These are phyloP conservation scores for Eucalyptus curtisii DNA, from an alignment of 345 rosid species.

Conservation along the genomic window DNA sequence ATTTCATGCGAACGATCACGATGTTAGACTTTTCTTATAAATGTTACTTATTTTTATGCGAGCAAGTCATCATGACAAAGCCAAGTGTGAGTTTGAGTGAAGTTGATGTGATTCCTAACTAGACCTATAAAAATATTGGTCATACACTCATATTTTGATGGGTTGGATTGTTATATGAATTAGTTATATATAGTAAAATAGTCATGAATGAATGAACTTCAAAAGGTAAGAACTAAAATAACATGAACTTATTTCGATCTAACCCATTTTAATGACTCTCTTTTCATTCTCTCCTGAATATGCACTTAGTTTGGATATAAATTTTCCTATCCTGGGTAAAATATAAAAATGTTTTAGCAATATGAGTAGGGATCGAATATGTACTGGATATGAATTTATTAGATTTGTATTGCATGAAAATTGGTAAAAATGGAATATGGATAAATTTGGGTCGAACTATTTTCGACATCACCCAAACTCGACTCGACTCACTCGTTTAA, in stretches of 20 bases:
- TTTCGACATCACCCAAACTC: rapidly evolving
- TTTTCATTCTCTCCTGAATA: too few species aligned
- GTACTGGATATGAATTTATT: too few species aligned
- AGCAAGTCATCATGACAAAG: background rate
- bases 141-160: background rate
- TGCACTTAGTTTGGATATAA: background rate
- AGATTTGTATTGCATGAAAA: background rate
- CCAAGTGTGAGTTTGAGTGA: background rate
- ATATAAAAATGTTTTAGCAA: too few species aligned
- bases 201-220: too few species aligned
- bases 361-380: background rate
- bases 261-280: background rate
- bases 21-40: background rate
- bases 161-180: too few species aligned
- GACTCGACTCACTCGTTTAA: background rate
- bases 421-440: too few species aligned
- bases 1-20: background rate
- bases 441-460: rapidly evolving
- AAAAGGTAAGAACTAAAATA: background rate
- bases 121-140: background rate
- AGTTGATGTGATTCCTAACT: background rate
- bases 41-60: background rate
- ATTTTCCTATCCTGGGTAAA: background rate
- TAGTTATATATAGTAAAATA: too few species aligned
- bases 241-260: too few species aligned